phyloP scores from a whole-genome alignment of 345 rosid genomes.

The Clarkia xantiana region DNA sequence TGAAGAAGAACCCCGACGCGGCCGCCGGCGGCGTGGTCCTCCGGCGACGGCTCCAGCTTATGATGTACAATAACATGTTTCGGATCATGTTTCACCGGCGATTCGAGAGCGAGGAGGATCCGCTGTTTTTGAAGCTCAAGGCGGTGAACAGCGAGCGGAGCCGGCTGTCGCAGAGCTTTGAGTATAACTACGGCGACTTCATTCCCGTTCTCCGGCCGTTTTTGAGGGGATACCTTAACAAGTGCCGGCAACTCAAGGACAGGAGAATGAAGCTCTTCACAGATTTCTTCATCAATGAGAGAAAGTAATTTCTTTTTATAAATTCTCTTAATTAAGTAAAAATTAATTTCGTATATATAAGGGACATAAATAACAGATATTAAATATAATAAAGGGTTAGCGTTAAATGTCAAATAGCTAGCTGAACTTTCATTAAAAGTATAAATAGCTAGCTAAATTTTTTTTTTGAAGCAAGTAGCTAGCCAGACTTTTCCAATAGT shows the following conservation, averaged over 20 bases:
- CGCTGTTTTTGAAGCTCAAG: conserved; percentile 37
- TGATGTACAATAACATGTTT: conserved; percentile 54
- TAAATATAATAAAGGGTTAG: too few relatives aligned
- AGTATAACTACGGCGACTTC: conserved; percentile 54
- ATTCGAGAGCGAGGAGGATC: conserved; percentile 34
- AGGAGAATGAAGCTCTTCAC: conserved; percentile 47
- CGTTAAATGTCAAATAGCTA: too few relatives aligned
- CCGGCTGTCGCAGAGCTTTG: conserved; percentile 48
- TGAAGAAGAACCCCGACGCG: conserved; percentile 16
- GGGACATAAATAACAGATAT: too few relatives aligned
- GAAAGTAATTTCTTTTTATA: conserved; percentile 19
- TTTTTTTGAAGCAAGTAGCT: too few relatives aligned
- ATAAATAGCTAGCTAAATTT: too few relatives aligned
- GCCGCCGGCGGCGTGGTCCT: conserved; percentile 24
- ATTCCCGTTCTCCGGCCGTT: conserved; percentile 49
- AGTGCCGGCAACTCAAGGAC: conserved; percentile 42
- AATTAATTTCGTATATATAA: too few relatives aligned
- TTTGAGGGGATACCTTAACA: conserved; percentile 45
- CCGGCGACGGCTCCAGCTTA: conserved; percentile 38
- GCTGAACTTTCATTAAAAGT: too few relatives aligned
- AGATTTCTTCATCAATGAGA: conserved; percentile 24
- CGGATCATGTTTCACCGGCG: conserved; percentile 51
- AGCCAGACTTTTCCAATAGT: too few relatives aligned
- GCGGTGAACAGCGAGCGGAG: conserved; percentile 45
- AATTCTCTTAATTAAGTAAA: background rate